Percentiles rank a stretch among this genome's conserved stretches.
These are phyloP conservation scores for Arthrocladium fulminans DNA, from an alignment of 2,329 filamentous ascomycete genomes.

Conservation along the genomic window DNA sequence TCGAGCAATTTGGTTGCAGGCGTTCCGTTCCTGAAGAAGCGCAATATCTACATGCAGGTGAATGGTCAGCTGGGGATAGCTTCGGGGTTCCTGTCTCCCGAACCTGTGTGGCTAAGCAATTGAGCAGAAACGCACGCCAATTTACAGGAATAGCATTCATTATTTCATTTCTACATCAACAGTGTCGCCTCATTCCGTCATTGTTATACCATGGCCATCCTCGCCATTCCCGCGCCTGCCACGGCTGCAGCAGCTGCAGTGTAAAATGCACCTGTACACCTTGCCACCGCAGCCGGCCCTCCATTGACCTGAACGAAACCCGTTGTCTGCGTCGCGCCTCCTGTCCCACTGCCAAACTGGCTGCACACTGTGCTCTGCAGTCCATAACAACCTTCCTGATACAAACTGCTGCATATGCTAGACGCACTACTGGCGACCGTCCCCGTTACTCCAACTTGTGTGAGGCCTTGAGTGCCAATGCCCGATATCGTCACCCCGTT, in stretches of 20 bases:
- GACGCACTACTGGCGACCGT: conserved; percentile 33
- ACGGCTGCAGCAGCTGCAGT: conserved; percentile 34
- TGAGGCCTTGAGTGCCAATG: conserved; percentile 37
- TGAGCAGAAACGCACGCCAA: background rate
- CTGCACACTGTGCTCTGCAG: conserved; percentile 40
- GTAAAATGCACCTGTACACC: conserved; percentile 33
- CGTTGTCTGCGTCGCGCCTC: conserved; percentile 18
- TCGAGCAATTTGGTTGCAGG: no score
- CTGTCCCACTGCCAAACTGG: conserved; percentile 28
- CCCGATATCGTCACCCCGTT: conserved; percentile 46
- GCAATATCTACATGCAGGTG: no score
- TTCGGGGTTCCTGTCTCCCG: no score
- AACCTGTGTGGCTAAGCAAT: background rate
- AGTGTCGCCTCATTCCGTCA: background rate
- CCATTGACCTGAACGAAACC: conserved; percentile 20
- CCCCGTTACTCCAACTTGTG: conserved; percentile 37
- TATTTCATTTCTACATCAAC: background rate
- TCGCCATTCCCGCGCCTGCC: conserved; percentile 37
- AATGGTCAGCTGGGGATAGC: no score
- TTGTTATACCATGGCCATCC: background rate
- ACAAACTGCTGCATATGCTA: conserved; percentile 40
- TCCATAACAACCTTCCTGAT: conserved; percentile 40
- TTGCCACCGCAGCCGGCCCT: conserved; percentile 17
- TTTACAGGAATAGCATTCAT: background rate
- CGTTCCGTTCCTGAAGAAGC: no score